Conservation (phyloP, 202 grass and related monocot genomes). For the Zizania palustris region DNA sequence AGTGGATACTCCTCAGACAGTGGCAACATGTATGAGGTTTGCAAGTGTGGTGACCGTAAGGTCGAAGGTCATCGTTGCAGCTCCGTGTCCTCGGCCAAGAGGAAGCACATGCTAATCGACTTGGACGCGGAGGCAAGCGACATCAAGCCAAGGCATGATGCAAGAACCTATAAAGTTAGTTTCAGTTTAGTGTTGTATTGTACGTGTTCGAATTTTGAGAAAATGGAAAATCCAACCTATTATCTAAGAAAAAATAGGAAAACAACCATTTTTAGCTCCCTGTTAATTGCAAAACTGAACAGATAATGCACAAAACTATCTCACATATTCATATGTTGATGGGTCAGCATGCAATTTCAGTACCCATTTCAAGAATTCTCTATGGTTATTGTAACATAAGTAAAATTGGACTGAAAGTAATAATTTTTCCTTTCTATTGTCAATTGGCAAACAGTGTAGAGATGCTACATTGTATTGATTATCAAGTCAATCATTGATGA, state of each 20-base stretch:
- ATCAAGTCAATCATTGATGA: no score
- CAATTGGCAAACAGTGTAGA: neutral
- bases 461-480: constrained; percentile 24
- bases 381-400: neutral
- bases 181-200: neutral
- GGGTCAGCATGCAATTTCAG: neutral
- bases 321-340: neutral
- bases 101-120: no score
- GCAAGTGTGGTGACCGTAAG: no score
- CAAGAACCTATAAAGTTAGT: no score
- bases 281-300: neutral
- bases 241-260: neutral
- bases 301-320: neutral
- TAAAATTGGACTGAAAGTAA: neutral
- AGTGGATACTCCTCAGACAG: no score
- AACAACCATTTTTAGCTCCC: neutral
- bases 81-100: no score
- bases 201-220: neutral
- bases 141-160: no score
- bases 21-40: no score
- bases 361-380: neutral
- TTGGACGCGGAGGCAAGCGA: no score
- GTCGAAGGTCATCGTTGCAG: no score
- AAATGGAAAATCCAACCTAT: constrained; percentile 5
- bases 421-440: neutral